Evolutionary conservation across 169 alveolate genomes (phyloP), one percentile per base, ranked within the genome.

Genomic region (Cryptosporidium sp.): DNA sequence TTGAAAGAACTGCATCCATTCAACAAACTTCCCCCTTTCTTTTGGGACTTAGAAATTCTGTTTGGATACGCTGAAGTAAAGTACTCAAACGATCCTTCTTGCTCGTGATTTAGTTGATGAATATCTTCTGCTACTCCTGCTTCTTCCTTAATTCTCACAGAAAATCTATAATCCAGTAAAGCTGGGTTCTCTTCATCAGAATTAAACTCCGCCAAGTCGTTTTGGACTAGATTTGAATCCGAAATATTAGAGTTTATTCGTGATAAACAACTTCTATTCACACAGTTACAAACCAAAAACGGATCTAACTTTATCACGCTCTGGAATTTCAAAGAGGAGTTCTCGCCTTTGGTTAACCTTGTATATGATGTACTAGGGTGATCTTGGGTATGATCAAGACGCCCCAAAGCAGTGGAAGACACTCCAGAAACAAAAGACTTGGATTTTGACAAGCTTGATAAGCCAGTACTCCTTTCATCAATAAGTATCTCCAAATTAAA

Each of bases 1-100:
- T 48, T 80, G 58, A 61, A 26, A 37, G 89, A 10, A 31, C 21
- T 48, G 80, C 89, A 80, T 9, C 61, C 70, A 62, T 43, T 73
- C 2, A 73, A 58, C 41, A 73, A 33, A 31, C 29, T 8, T 29
- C 51, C 31, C 39, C 6, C 51, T 16, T 39, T 45, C 29, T 48
- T 70, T 50, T 70, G 51, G 7, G 84, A 45, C 14, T 29, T 70
- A 2, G 71, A 65, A 39, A 37, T 31, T 31, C 14, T 37, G 16
- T 37, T 26, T 7, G 52, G 51, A 37, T 37, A 0, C 7, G 71
- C 51, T 14, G 16, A 18, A n/a, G n/a, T 37, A 33, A 65, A 65
- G 51, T 65, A 65, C 8, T 65, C 71, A 26, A 65, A 33, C 9
- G 71, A 65, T 0, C 52, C 43, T 8, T 35, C 48, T 7, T 10